Evolutionary conservation across 75 land plant species (phyloP).

Genomic region (Sequoia sempervirens): DNA sequence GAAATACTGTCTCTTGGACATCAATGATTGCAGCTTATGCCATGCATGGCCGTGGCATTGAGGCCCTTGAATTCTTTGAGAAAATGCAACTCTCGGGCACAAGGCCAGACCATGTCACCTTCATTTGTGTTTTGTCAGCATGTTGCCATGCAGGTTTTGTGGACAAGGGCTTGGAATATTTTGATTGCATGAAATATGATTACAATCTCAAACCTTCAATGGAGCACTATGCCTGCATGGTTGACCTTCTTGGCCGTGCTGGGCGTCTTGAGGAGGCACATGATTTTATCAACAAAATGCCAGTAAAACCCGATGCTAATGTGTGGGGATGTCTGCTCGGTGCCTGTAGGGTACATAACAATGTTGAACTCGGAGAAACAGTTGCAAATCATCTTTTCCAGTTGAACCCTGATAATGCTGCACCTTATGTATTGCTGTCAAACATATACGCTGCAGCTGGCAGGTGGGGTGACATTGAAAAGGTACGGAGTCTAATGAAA

Average conservation of each 20-base stretch:
- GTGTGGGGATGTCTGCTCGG: constrained; percentile 9
- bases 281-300: constrained; percentile 3
- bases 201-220: neutral
- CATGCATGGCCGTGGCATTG: constrained; percentile 13
- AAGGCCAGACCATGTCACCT: constrained; percentile 5
- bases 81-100: constrained; percentile 14
- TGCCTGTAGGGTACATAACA: constrained; percentile 6
- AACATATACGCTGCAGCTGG: constrained; percentile 12
- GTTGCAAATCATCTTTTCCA: neutral
- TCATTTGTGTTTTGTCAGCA: neutral
- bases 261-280: neutral
- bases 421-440: constrained; percentile 7
- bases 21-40: constrained; percentile 19
- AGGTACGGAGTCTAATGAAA: neutral
- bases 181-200: neutral
- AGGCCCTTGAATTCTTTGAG: constrained; percentile 20
- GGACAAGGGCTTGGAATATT: neutral
- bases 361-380: constrained; percentile 8
- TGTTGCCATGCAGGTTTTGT: neutral
- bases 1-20: constrained; percentile 26
- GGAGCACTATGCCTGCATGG: constrained; percentile 1
- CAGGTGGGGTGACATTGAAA: neutral
- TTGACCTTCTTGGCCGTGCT: constrained; percentile 4
- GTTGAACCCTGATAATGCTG: constrained; percentile 7
- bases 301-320: neutral